A percentile compares a stretch with the other conserved stretches of the same genome.
phyloP scores from a whole-genome alignment of 139 green algal species.

The Eudorina sp. region DNA sequence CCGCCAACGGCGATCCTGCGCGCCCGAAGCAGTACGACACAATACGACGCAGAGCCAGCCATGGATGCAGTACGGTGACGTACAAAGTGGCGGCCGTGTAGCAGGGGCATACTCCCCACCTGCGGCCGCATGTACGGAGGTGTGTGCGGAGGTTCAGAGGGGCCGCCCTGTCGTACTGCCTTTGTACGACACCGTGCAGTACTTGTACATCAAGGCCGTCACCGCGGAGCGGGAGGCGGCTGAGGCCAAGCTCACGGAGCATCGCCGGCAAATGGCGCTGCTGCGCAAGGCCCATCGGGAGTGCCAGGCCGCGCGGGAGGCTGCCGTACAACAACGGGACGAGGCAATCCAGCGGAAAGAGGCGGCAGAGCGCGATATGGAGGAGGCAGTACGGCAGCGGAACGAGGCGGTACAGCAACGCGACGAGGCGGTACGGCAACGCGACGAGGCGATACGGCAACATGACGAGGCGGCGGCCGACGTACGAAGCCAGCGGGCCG shows the following conservation, averaged over 20 bases:
- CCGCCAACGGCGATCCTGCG: too few relatives aligned
- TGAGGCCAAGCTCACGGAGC: background rate
- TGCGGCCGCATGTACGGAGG: too few relatives aligned
- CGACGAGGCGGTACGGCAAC: conserved; percentile 2
- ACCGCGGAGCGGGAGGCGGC: background rate
- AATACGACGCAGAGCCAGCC: background rate
- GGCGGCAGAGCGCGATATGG: background rate
- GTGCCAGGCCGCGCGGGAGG: background rate
- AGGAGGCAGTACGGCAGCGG: background rate
- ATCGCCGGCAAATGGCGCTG: background rate
- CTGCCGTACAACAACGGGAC: background rate
- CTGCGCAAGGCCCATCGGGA: background rate
- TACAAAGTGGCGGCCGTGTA: too few relatives aligned
- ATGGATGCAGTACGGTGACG: background rate
- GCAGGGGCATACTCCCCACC: too few relatives aligned
- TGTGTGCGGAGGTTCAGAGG: too few relatives aligned
- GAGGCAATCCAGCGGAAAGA: background rate
- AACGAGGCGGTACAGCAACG: background rate
- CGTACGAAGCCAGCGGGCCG: background rate
- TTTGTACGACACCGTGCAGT: background rate
- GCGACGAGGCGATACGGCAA: background rate
- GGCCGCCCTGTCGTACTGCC: too few relatives aligned
- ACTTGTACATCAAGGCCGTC: background rate
- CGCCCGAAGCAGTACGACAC: too few relatives aligned
- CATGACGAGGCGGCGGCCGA: background rate